Evolutionary conservation across 2,329 filamentous ascomycete genomes (phyloP).

Genomic region (Penicillium occitanis): DNA sequence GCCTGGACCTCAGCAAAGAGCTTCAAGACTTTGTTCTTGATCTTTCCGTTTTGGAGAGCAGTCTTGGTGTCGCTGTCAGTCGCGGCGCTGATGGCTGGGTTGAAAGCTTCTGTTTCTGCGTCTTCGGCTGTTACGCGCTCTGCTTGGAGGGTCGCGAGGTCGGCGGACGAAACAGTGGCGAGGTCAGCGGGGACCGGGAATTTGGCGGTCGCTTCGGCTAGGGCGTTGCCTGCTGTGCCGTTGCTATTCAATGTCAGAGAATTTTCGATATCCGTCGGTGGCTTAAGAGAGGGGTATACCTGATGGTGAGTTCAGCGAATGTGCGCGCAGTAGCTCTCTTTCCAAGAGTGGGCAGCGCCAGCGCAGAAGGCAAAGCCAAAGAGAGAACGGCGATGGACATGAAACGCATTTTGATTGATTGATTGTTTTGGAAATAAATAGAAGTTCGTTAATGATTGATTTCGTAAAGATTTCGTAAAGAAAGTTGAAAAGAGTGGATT

Average conservation of each 20-base stretch:
- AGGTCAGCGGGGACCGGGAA: not conserved
- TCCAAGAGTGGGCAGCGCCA: not conserved
- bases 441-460: not conserved
- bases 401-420: not conserved
- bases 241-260: not conserved
- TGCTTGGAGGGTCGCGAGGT: not conserved
- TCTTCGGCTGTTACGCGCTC: constrained; percentile 5
- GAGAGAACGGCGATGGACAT: not conserved
- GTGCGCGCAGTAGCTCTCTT: not conserved
- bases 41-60: constrained; percentile 1
- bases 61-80: not conserved
- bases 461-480: not conserved
- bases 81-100: not conserved
- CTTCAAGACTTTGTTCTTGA: not conserved
- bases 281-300: not conserved
- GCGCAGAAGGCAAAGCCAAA: not conserved
- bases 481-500: not conserved
- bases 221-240: constrained; percentile 2
- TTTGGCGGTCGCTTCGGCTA: constrained; percentile 8
- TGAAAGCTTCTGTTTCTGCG: not conserved
- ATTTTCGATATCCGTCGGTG: not conserved
- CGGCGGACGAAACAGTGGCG: not conserved
- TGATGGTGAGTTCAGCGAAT: not conserved
- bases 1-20: not conserved
- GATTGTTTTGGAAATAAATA: not conserved